A percentile compares a stretch with the other conserved stretches of the same genome.
These are phyloP conservation scores for Hippophae rhamnoides DNA, from an alignment of 306 rosid species.

Conservation along the genomic window DNA sequence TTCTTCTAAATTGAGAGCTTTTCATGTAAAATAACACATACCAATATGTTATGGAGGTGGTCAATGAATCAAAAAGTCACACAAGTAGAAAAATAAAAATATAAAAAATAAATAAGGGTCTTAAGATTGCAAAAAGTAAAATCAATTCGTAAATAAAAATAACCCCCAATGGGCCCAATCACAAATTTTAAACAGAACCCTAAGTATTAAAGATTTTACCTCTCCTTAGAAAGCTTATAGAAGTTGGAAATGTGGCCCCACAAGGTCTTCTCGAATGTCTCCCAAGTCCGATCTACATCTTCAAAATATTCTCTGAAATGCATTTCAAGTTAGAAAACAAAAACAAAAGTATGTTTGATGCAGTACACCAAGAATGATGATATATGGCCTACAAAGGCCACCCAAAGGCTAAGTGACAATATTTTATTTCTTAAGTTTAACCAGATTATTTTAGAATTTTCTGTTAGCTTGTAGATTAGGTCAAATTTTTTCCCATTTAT, in stretches of 20 bases:
- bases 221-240: conserved; percentile 87
- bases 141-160: conserved; percentile 1
- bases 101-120: too few species aligned
- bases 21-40: too few species aligned
- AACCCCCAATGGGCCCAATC: conserved; percentile 13
- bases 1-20: too few species aligned
- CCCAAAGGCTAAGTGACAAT: not conserved
- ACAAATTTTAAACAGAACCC: not conserved
- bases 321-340: conserved; percentile 14
- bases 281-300: conserved; percentile 93
- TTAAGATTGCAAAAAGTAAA: too few species aligned
- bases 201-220: conserved; percentile 31
- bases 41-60: too few species aligned
- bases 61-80: not conserved
- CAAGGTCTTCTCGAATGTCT: conserved; percentile 84
- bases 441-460: too few species aligned
- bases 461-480: too few species aligned
- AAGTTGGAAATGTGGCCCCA: conserved; percentile 85
- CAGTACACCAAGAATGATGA: conserved; percentile 1
- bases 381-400: conserved; percentile 12
- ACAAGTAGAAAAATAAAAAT: not conserved
- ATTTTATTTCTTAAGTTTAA: too few species aligned
- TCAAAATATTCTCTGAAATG: conserved; percentile 76
- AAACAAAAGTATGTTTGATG: conserved; percentile 9
- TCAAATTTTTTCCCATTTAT: too few species aligned